phyloP scores from a whole-genome alignment of 768 basidiomycete species.

The Artomyces pyxidatus region DNA sequence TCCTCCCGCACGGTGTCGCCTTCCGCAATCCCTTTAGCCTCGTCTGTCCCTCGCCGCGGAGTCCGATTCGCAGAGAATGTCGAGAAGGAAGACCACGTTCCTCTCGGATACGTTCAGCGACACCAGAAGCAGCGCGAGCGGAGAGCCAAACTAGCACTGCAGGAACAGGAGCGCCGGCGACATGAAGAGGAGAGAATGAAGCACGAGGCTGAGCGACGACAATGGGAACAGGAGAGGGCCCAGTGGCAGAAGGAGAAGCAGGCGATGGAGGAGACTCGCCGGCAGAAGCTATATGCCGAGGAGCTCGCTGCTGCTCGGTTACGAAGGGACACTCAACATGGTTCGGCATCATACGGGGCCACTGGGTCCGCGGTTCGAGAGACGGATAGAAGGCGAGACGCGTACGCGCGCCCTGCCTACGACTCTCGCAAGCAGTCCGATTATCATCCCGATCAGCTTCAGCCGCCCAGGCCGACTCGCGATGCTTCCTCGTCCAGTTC shows the following conservation, averaged over 20 bases:
- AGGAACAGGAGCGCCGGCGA: constrained; percentile 47
- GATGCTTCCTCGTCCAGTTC: constrained; percentile 8
- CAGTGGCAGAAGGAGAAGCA: constrained; percentile 37
- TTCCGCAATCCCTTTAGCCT: neutral
- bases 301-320: constrained; percentile 13
- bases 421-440: constrained; percentile 11
- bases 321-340: constrained; percentile 5
- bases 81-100: constrained; percentile 59
- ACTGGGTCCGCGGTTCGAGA: neutral
- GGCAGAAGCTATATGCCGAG: constrained; percentile 12
- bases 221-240: constrained; percentile 34
- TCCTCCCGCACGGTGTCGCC: constrained; percentile 5
- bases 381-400: constrained; percentile 10
- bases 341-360: constrained; percentile 1
- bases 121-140: constrained; percentile 62
- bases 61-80: constrained; percentile 56
- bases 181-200: constrained; percentile 34
- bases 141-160: constrained; percentile 53
- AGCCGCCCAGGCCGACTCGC: neutral
- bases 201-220: constrained; percentile 34
- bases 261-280: constrained; percentile 36
- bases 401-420: constrained; percentile 13
- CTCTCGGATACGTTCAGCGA: constrained; percentile 54
- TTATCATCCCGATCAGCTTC: neutral
- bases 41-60: constrained; percentile 30